phyloP scores from a whole-genome alignment of 116 monocot species.

The Trichopus zeylanicus region DNA sequence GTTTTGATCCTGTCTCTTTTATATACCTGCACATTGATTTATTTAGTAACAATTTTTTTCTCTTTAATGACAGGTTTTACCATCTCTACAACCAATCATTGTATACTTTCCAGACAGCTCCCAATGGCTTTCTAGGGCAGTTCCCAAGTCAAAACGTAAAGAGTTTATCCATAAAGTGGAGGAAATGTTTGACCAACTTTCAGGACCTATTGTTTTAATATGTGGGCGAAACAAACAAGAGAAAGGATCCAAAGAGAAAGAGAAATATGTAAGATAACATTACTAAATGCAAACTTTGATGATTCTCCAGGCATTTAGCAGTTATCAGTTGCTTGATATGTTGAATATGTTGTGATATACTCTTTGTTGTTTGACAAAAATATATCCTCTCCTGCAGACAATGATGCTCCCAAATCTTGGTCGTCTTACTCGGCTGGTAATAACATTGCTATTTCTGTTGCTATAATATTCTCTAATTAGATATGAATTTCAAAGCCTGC shows the following conservation, averaged over 20 bases:
- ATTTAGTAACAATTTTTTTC: no score
- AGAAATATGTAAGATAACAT: conserved; percentile 58
- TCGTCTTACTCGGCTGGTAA: conserved; percentile 74
- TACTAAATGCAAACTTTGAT: no score
- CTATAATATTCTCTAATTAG: background rate
- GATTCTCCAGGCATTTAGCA: no score
- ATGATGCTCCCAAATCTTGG: conserved; percentile 65
- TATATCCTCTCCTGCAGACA: conserved; percentile 49
- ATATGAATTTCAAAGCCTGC: no score
- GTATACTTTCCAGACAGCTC: conserved; percentile 84
- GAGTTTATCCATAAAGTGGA: conserved; percentile 67
- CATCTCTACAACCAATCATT: conserved; percentile 63
- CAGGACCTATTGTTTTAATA: conserved; percentile 68
- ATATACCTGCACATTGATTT: no score
- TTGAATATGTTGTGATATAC: background rate
- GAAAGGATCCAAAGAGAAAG: conserved; percentile 58
- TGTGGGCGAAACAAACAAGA: conserved; percentile 77
- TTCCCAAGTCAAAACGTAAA: conserved; percentile 56
- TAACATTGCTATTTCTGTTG: conserved; percentile 3
- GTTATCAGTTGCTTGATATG: background rate
- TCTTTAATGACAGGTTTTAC: conserved; percentile 51
- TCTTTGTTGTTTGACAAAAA: background rate
- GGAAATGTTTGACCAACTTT: conserved; percentile 72
- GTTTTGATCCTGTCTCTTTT: no score
- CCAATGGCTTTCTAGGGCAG: conserved; percentile 63